A percentile compares a stretch with the other conserved stretches of the same genome.
These are phyloP conservation scores for Obelidium mucronatum DNA, from an alignment of 192 early-diverging fungal genomes.

Conservation along the genomic window DNA sequence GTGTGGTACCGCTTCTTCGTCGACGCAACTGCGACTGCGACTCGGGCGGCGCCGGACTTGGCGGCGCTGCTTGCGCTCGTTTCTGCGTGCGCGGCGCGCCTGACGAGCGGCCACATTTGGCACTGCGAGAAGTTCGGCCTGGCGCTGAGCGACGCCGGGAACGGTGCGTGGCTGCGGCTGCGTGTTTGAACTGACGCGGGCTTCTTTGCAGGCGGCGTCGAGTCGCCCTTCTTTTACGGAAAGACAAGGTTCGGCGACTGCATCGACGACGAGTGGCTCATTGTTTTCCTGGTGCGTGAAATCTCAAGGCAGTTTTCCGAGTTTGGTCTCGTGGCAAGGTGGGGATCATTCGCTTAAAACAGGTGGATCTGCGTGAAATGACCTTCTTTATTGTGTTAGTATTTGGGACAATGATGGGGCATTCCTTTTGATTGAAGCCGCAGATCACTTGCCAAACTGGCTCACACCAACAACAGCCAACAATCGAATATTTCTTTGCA, in stretches of 20 bases:
- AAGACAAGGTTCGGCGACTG: conserved; percentile 78
- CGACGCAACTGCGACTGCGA: not conserved
- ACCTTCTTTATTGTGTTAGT: conserved; percentile 32
- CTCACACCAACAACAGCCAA: conserved; percentile 81
- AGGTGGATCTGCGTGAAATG: not conserved
- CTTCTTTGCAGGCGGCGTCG: not conserved
- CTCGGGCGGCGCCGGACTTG: not conserved
- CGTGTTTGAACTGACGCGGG: not conserved
- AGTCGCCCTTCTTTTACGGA: conserved; percentile 45
- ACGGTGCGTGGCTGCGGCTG: not conserved
- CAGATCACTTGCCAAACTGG: conserved; percentile 84
- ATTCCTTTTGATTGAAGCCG: conserved; percentile 93
- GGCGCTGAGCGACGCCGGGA: not conserved
- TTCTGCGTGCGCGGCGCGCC: not conserved
- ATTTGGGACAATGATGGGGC: conserved; percentile 89
- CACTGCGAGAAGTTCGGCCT: not conserved
- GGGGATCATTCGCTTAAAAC: not conserved
- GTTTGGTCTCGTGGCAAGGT: conserved; percentile 63
- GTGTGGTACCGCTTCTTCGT: not conserved
- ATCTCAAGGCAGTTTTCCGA: conserved; percentile 69
- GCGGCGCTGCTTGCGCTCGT: not conserved
- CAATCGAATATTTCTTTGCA: conserved; percentile 84
- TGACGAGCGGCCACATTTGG: not conserved
- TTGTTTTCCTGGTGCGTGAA: conserved; percentile 78
- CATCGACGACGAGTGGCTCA: conserved; percentile 96